phyloP scores from a whole-genome alignment of 352 stramenopile genomes.

The Pythium aquatile region DNA sequence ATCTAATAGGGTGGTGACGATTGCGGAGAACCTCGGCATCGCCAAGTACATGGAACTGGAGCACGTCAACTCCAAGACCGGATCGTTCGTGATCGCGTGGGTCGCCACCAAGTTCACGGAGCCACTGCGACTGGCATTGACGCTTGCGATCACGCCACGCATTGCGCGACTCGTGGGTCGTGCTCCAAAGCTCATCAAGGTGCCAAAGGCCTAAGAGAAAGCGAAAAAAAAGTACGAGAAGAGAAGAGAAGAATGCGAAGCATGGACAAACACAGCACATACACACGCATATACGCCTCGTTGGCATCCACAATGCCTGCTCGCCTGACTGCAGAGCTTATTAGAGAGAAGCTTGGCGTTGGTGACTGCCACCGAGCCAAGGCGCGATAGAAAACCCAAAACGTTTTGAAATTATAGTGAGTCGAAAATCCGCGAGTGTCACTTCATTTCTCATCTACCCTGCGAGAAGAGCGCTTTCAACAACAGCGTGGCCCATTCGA shows the following conservation, averaged over 20 bases:
- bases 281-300: neutral
- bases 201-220: conserved; percentile 22
- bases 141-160: conserved; percentile 73
- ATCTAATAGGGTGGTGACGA: conserved; percentile 50
- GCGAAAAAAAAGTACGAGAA: neutral
- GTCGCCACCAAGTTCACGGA: conserved; percentile 88
- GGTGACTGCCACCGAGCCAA: neutral
- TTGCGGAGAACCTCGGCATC: conserved; percentile 69
- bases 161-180: conserved; percentile 72
- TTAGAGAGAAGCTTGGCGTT: neutral
- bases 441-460: too few species aligned
- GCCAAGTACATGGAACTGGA: conserved; percentile 80
- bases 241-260: neutral
- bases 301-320: too few species aligned
- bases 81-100: conserved; percentile 81
- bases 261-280: neutral
- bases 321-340: neutral
- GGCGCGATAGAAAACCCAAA: neutral
- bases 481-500: too few species aligned
- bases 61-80: conserved; percentile 78
- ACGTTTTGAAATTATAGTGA: conserved; percentile 4
- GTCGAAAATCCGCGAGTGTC: neutral
- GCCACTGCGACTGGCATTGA: conserved; percentile 73
- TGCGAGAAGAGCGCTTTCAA: too few species aligned
- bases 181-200: conserved; percentile 46